Percentiles rank a stretch among this genome's conserved stretches.
These are phyloP conservation scores for Sporisorium scitamineum DNA, from an alignment of 1,284 basidiomycete species.

Conservation along the genomic window DNA sequence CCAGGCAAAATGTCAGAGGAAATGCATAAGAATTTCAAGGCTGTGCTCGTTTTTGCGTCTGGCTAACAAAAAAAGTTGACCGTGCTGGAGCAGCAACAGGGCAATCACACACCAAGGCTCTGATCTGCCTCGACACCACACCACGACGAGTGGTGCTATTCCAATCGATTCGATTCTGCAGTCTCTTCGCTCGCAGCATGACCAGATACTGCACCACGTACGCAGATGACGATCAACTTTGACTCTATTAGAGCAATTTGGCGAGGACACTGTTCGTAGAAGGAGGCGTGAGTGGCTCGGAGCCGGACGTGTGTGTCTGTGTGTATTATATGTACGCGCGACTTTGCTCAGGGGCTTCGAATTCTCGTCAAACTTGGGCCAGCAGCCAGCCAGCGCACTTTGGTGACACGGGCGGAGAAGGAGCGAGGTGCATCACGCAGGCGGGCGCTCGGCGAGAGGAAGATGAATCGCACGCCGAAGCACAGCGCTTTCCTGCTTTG, in stretches of 20 bases:
- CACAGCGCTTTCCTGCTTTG: not conserved
- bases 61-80: not conserved
- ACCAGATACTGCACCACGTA: too few relatives aligned
- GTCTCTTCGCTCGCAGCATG: too few relatives aligned
- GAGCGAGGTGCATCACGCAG: not conserved
- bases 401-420: not conserved
- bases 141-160: too few relatives aligned
- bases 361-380: not conserved
- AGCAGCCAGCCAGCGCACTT: not conserved
- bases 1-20: not conserved
- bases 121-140: too few relatives aligned
- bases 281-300: too few relatives aligned
- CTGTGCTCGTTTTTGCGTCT: not conserved
- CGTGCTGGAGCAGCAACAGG: too few relatives aligned
- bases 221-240: too few relatives aligned
- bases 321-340: not conserved
- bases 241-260: too few relatives aligned
- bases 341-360: conserved; percentile 6
- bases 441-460: conserved; percentile 1
- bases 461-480: not conserved
- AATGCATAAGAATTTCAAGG: not conserved
- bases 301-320: too few relatives aligned
- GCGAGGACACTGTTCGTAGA: too few relatives aligned
- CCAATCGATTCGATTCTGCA: too few relatives aligned
- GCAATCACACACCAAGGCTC: too few relatives aligned